These are phyloP conservation scores for Baorangia bicolor DNA, from an alignment of 768 basidiomycete species.

Conservation along the genomic window DNA sequence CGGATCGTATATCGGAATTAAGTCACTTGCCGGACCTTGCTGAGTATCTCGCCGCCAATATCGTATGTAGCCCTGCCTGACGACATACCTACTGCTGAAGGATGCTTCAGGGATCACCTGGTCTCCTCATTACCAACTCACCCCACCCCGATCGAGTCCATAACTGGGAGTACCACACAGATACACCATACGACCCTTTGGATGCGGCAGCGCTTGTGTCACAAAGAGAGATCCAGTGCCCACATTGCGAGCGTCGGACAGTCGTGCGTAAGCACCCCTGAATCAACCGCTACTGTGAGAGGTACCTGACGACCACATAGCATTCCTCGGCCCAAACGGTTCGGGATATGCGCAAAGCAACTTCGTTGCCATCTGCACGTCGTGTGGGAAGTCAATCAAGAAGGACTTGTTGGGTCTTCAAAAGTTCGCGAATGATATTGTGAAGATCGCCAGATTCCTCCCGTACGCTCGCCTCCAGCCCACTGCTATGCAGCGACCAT, in stretches of 20 bases:
- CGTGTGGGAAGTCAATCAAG: constrained; percentile 37
- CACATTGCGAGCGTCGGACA: constrained; percentile 21
- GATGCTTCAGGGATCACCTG: constrained; percentile 8
- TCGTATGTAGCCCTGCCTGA: constrained; percentile 7
- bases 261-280: constrained; percentile 22
- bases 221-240: constrained; percentile 29
- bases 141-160: constrained; percentile 8
- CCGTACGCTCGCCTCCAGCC: constrained; percentile 24
- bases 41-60: constrained; percentile 5
- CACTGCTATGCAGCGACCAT: not conserved
- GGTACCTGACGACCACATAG: constrained; percentile 26
- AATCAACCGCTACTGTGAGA: not conserved
- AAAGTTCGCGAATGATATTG: constrained; percentile 40
- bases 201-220: constrained; percentile 20
- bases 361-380: constrained; percentile 36
- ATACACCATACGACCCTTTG: constrained; percentile 18
- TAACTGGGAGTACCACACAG: not conserved
- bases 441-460: constrained; percentile 17
- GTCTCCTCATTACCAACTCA: constrained; percentile 4
- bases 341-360: constrained; percentile 47
- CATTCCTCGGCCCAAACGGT: constrained; percentile 36
- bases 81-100: not conserved
- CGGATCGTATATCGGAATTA: not conserved
- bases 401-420: constrained; percentile 37
- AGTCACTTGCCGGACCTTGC: not conserved